These are phyloP conservation scores for Aspergillus mulundensis DNA, from an alignment of 495 filamentous ascomycete genomes.

Conservation along the genomic window DNA sequence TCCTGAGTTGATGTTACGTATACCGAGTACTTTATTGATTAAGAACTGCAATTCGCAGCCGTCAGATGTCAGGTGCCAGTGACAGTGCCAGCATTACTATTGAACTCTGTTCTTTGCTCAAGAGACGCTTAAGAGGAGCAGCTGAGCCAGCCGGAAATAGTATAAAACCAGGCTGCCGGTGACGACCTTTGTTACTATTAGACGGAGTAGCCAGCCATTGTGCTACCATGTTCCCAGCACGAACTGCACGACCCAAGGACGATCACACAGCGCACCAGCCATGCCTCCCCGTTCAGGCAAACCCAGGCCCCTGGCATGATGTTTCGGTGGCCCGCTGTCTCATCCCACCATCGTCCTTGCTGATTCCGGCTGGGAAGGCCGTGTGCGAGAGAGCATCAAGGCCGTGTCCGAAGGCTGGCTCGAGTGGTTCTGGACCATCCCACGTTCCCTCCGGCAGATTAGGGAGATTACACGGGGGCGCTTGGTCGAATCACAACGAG, in stretches of 20 bases:
- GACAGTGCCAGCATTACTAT: background rate
- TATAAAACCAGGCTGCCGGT: background rate
- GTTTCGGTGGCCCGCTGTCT: slow-evolving; percentile 4
- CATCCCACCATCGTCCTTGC: slow-evolving; percentile 1
- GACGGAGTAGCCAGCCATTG: background rate
- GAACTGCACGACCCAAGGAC: background rate
- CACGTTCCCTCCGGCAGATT: slow-evolving; percentile 24
- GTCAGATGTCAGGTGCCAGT: background rate
- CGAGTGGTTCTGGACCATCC: slow-evolving; percentile 16
- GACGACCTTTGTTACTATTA: background rate
- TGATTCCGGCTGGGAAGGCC: background rate
- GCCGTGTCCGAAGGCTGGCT: slow-evolving; percentile 11
- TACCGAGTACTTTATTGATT: background rate
- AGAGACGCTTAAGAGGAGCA: background rate
- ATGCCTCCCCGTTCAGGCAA: background rate
- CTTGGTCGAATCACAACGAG: slow-evolving; percentile 14
- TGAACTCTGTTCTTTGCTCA: background rate
- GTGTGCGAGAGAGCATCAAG: slow-evolving; percentile 3
- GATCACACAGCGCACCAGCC: background rate
- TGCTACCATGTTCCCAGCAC: background rate
- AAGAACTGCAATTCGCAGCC: background rate
- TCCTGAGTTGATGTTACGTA: background rate
- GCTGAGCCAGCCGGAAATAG: background rate
- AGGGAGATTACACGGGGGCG: slow-evolving; percentile 21
- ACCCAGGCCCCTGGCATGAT: background rate